phyloP scores from a whole-genome alignment of 495 filamentous ascomycete genomes.

The Hyphodiscus hymeniophilus region DNA sequence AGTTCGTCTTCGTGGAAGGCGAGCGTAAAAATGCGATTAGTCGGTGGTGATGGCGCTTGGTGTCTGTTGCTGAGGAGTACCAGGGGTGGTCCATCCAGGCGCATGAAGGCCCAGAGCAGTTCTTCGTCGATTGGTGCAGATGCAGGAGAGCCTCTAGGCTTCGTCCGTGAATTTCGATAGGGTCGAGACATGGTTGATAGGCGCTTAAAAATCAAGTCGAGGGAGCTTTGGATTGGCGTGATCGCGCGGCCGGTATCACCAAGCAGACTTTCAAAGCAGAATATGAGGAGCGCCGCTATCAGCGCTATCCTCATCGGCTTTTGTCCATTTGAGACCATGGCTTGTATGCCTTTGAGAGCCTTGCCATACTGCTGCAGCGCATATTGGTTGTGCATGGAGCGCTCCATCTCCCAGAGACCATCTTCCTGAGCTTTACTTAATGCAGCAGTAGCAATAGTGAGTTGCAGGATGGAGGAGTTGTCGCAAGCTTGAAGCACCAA shows the following conservation, averaged over 20 bases:
- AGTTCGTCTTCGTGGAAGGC: constrained; percentile 6
- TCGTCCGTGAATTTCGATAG: not conserved
- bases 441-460: not conserved
- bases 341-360: constrained; percentile 1
- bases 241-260: constrained; percentile 1
- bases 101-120: not conserved
- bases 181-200: not conserved
- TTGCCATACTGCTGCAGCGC: constrained; percentile 6
- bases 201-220: not conserved
- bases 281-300: constrained; percentile 7
- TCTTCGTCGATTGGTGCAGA: not conserved
- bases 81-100: not conserved
- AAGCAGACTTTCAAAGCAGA: constrained; percentile 4
- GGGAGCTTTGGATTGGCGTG: not conserved
- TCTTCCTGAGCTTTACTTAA: not conserved
- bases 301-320: not conserved
- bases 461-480: not conserved
- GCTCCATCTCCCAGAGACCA: not conserved
- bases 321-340: not conserved
- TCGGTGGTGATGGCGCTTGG: not conserved
- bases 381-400: not conserved
- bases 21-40: constrained; percentile 8
- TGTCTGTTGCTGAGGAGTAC: not conserved
- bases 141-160: not conserved
- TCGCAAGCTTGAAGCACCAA: not conserved